Percentiles rank a stretch among this genome's conserved stretches.
phyloP scores from a whole-genome alignment of 2,329 filamentous ascomycete genomes.

The Gaeumannomyces sp. region DNA sequence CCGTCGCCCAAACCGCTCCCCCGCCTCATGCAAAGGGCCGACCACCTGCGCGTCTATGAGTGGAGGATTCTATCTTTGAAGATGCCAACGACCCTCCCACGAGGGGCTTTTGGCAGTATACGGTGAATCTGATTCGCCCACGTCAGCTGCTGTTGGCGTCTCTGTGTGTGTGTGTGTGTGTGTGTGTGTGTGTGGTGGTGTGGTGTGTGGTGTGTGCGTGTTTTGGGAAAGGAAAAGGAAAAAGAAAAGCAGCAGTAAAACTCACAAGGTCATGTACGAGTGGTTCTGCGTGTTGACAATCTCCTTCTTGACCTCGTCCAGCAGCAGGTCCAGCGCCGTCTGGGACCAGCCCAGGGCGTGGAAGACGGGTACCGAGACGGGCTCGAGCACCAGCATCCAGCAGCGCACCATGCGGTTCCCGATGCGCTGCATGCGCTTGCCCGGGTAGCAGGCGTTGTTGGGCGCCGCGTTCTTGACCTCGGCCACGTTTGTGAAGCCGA shows the following conservation, averaged over 20 bases:
- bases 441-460: constrained; percentile 26
- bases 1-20: no score
- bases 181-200: no score
- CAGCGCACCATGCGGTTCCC: constrained; percentile 24
- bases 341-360: constrained; percentile 21
- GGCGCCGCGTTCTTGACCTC: constrained; percentile 22
- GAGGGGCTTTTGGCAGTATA: constrained; percentile 3
- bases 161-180: no score
- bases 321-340: constrained; percentile 18
- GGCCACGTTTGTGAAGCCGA: constrained; percentile 25
- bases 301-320: constrained; percentile 20
- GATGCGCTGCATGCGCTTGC: constrained; percentile 23
- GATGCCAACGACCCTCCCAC: constrained; percentile 3
- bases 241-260: background rate
- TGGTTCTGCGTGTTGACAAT: constrained; percentile 23
- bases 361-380: constrained; percentile 19
- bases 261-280: constrained; percentile 25
- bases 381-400: constrained; percentile 22
- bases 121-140: background rate
- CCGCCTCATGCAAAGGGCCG: no score
- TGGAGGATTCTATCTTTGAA: constrained; percentile 2
- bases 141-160: no score
- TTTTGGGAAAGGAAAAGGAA: background rate
- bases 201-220: no score
- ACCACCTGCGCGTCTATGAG: background rate